Evolutionary conservation across 2,329 filamentous ascomycete species (phyloP).

Genomic region (Ophiostoma ulmi): DNA sequence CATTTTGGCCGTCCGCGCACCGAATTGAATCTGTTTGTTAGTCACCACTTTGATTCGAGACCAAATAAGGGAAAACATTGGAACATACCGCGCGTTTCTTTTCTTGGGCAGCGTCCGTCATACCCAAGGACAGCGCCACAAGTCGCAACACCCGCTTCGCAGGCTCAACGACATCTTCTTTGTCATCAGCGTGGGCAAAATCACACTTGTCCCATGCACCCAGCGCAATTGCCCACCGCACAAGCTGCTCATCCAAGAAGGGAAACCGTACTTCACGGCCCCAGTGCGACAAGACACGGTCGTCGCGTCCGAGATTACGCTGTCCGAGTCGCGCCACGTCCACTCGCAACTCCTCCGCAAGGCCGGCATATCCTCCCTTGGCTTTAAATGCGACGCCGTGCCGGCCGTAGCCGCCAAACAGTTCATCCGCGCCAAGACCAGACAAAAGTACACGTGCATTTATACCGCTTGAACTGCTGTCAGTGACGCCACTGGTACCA

Average conservation of each 20-base stretch:
- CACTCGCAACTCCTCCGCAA: constrained; percentile 76
- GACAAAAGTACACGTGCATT: constrained; percentile 80
- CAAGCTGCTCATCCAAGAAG: constrained; percentile 79
- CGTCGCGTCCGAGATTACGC: constrained; percentile 91
- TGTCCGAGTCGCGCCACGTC: constrained; percentile 83
- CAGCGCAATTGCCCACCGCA: constrained; percentile 69
- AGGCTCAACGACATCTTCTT: constrained; percentile 52
- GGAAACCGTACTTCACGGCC: constrained; percentile 84
- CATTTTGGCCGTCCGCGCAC: constrained; percentile 78
- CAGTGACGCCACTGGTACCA: constrained; percentile 40
- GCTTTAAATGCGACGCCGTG: constrained; percentile 68
- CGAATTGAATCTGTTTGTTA: constrained; percentile 65
- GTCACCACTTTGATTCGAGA: background rate
- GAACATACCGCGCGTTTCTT: constrained; percentile 76
- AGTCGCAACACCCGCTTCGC: constrained; percentile 78
- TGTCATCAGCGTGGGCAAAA: constrained; percentile 54
- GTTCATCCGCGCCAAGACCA: constrained; percentile 88
- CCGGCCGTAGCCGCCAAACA: constrained; percentile 88
- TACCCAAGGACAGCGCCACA: constrained; percentile 67
- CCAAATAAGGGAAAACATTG: background rate
- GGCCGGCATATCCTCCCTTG: constrained; percentile 61
- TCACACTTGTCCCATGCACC: constrained; percentile 85
- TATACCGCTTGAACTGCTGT: constrained; percentile 38
- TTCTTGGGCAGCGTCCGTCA: constrained; percentile 68
- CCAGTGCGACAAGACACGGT: constrained; percentile 86